Evolutionary conservation across 2,329 filamentous ascomycete species (phyloP), one percentile per base, ranked within the genome.

Genomic region (Calonectria crousiana): DNA sequence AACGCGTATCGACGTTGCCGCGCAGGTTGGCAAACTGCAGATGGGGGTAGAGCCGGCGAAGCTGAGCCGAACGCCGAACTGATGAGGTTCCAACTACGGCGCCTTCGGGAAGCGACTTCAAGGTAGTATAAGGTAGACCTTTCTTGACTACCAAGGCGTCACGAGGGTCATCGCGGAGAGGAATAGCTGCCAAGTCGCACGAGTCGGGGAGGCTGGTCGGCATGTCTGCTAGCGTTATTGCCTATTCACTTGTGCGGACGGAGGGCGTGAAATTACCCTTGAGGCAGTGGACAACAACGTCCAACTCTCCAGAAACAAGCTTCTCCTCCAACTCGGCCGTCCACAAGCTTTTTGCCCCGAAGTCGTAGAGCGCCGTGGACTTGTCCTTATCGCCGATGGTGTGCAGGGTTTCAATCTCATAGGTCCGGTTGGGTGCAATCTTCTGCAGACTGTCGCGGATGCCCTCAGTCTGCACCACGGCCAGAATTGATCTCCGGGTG

Each of bases 321-420:
- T 92, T 89, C 20, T 93, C 93, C 85, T 99, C 97, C 67, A 99
- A 89, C 87, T 98, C 96, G 79, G 95, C 92, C 9, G 97, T 99
- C 97, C 97, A 99, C 71, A 99, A 88, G 67, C 95, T 95, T 88
- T 98, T 98, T 73, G 95, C 95, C 74, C 94, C 94, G 84, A 98
- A 94, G 80, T 95, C 94, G 84, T 97, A 95, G 71, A 99, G 90
- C 4, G 96, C 93, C 44, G 95, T 98, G 71, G 91, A 90, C 85
- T 98, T 96, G 88, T 98, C 95, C 85, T 94, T 93, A 87, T 99
- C 97, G 76, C 95, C 97, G 58, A 93, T 91, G 16, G 95, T 95
- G 78, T 93, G 44, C 13, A 66, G 64, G 16, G 64, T 51, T 28
- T 26, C 30, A 32, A 66, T 66, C 44, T 92, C 87, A 97, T 94